Evolutionary conservation across 352 stramenopile genomes (phyloP).

Genomic region (Globisporangium irregulare): DNA sequence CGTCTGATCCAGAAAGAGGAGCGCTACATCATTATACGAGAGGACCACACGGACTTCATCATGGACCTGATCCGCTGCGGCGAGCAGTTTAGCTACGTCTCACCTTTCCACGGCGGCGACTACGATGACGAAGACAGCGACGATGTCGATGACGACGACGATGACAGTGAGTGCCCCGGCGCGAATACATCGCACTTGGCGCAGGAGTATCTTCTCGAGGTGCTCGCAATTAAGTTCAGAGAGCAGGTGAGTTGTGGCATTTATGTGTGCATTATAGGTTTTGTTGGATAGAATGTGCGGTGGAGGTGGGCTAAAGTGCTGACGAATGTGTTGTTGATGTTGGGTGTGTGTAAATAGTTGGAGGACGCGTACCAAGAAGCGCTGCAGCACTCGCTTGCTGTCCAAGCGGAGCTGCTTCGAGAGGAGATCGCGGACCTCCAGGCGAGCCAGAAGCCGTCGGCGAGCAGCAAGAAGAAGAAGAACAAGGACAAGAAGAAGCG

Average conservation of each 20-base stretch:
- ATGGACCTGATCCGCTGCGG: conserved; percentile 78
- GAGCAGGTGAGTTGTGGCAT: conserved; percentile 45
- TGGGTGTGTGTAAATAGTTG: conserved; percentile 29
- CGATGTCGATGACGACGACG: conserved; percentile 52
- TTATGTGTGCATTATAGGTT: not conserved
- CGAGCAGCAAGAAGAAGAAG: conserved; percentile 72
- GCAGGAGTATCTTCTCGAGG: conserved; percentile 76
- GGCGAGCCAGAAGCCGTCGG: conserved; percentile 49
- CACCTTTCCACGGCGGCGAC: conserved; percentile 34
- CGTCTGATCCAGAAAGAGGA: conserved; percentile 78
- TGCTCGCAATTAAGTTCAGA: conserved; percentile 76
- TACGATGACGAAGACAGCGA: conserved; percentile 28
- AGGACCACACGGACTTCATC: conserved; percentile 79
- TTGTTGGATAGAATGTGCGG: not conserved
- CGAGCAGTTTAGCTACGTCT: conserved; percentile 72
- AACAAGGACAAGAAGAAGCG: conserved; percentile 76
- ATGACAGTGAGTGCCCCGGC: conserved; percentile 63
- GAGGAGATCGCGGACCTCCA: conserved; percentile 73
- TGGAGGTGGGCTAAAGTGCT: not conserved
- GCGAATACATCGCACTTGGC: conserved; percentile 74
- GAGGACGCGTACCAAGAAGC: conserved; percentile 77
- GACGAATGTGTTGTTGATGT: conserved; percentile 9
- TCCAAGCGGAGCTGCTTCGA: conserved; percentile 68
- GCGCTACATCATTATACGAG: conserved; percentile 82
- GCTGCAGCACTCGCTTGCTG: conserved; percentile 68